Evolutionary conservation across 345 rosid species (phyloP), one percentile per base, ranked within the genome.

Genomic region (Gossypium thurberi): DNA sequence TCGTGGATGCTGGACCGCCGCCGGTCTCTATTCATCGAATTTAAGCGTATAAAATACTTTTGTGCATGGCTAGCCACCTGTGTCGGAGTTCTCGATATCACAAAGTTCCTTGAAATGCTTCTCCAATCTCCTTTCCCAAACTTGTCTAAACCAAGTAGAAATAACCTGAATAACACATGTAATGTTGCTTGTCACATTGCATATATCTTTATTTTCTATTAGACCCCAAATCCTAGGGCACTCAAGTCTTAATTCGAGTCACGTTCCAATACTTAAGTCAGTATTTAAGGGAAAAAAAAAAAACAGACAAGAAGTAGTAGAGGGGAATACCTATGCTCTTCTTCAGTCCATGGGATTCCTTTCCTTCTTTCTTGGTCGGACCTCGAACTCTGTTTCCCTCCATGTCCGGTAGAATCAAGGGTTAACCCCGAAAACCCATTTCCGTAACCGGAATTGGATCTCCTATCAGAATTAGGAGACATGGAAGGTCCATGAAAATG

Each of bases 111-210:
- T 10, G 98, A 90, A 74, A 94, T 94, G 91, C 96, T 94, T 76
- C 97, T 90, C 98, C 98, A 94, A 78, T 94, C 98, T 65, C 98
- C 98, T 85, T 94, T 94, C 60, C 98, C 98, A 62, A 88, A 94
- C 69, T 94, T 94, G 76, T 90, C 96, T 53, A 94, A 84, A 69
- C 98, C 98, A 53, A 94, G 83, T 20, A 94, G 81, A 83, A 94
- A 94, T 69, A 91, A 78, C 89, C 98, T 93, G 81, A 50, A 13
- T 3, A 15, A 10, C n/a, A 37, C 12, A 25, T 5, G 46, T 20
- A 13, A 10, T 53, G 20, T 53, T 3, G 13, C 21, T 56, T 6
- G 6, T 51, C n/a, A 56, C 61, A 14, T 44, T 9, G 17, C 44
- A 37, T 40, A 6, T 33, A 33, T 33, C 40, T 37, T 48, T 14